Conservation (phyloP, 164 flowering plant species). For the Stephania yunnanensis region DNA sequence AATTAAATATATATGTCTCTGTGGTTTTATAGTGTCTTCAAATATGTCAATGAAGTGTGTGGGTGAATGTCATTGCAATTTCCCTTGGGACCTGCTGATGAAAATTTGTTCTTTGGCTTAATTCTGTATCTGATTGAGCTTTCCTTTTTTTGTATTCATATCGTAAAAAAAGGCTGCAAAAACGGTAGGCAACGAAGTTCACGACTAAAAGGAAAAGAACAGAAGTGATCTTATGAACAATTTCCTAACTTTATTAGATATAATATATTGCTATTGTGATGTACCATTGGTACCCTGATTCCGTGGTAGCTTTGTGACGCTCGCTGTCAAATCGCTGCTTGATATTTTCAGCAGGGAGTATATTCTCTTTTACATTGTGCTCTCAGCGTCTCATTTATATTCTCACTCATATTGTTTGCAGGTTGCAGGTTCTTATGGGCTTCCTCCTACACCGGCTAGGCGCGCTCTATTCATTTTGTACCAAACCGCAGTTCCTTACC, state of each 20-base stretch:
- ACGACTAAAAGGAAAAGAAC: neutral
- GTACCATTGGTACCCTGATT: too few species aligned
- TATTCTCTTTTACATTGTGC: neutral
- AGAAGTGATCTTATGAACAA: neutral
- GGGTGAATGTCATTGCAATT: too few species aligned
- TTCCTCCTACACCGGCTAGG: constrained; percentile 94
- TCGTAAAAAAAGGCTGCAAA: neutral
- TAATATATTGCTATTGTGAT: neutral
- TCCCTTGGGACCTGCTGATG: too few species aligned
- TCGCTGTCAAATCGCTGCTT: constrained; percentile 1
- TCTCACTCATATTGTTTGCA: constrained; percentile 19
- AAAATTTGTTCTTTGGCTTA: too few species aligned
- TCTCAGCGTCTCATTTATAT: neutral
- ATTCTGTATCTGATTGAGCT: neutral
- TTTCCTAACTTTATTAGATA: neutral
- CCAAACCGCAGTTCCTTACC: constrained; percentile 89
- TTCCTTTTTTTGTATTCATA: neutral
- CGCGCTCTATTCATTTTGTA: constrained; percentile 85
- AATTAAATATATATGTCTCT: too few species aligned
- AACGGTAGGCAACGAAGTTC: neutral
- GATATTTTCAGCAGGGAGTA: neutral
- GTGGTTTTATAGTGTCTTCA: too few species aligned
- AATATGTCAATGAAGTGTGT: too few species aligned
- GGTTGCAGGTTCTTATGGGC: constrained; percentile 77
- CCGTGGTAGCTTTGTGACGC: neutral